Conservation (phyloP, 2,329 filamentous ascomycete species). For the Cordyceps cicadae region DNA sequence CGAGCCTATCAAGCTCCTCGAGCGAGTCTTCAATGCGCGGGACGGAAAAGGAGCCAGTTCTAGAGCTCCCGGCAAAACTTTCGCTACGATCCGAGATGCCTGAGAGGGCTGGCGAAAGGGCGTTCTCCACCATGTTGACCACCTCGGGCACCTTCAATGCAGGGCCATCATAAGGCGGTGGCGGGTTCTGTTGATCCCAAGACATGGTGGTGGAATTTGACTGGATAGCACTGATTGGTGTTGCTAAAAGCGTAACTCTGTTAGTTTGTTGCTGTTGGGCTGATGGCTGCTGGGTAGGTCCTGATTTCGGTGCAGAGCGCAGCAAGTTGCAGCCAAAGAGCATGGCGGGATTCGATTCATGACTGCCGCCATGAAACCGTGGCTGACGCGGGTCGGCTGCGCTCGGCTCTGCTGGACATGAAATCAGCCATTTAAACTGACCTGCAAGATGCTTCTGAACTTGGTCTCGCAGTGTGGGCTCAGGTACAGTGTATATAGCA, state of each 20-base stretch:
- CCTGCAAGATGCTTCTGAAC: slow-evolving; percentile 36
- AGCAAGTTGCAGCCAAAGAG: slow-evolving; percentile 48
- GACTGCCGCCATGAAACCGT: slow-evolving; percentile 13
- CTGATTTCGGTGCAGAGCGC: slow-evolving; percentile 24
- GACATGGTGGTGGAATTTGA: slow-evolving; percentile 15
- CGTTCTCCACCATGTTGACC: slow-evolving; percentile 23
- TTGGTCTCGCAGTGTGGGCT: slow-evolving; percentile 23
- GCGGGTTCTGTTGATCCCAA: slow-evolving; percentile 17
- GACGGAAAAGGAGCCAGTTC: slow-evolving; percentile 25
- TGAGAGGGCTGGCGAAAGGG: slow-evolving; percentile 26
- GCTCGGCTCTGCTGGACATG: slow-evolving; percentile 25
- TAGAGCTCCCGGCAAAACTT: slow-evolving; percentile 27
- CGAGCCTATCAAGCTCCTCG: slow-evolving; percentile 52
- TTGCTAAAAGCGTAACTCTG: slow-evolving; percentile 40
- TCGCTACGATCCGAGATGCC: slow-evolving; percentile 23
- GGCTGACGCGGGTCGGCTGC: slow-evolving; percentile 16
- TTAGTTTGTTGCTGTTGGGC: slow-evolving; percentile 21
- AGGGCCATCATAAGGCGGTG: slow-evolving; percentile 18
- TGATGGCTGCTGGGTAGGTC: slow-evolving; percentile 15
- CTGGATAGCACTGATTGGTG: slow-evolving; percentile 19
- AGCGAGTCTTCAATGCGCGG: slow-evolving; percentile 56
- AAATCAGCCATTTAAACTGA: slow-evolving; percentile 44
- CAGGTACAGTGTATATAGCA: slow-evolving; percentile 14
- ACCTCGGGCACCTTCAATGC: slow-evolving; percentile 24
- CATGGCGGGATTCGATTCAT: slow-evolving; percentile 16